Conservation (phyloP, 805 yeast genomes). For the Saturnispora gosingensis region DNA sequence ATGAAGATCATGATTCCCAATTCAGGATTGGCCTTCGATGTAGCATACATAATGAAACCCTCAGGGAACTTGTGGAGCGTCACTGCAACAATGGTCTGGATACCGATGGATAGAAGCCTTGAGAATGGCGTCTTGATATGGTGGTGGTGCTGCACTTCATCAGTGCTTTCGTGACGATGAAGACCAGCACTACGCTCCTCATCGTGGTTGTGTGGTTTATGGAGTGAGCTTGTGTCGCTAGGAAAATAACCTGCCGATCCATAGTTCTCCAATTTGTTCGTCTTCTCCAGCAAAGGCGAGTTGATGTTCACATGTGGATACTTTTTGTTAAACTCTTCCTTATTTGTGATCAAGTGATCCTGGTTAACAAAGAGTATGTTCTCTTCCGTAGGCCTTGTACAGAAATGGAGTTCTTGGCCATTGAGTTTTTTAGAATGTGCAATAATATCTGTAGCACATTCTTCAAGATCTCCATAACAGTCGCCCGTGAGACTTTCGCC, state of each 20-base stretch:
- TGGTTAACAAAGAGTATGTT: constrained; percentile 25
- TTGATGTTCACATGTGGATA: constrained; percentile 26
- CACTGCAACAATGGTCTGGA: constrained; percentile 84
- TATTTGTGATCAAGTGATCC: constrained; percentile 19
- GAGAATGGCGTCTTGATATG: constrained; percentile 71
- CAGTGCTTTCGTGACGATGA: constrained; percentile 7
- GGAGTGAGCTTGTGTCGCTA: background rate
- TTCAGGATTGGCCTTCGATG: constrained; percentile 55
- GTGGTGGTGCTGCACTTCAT: constrained; percentile 43
- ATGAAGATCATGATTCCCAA: constrained; percentile 76
- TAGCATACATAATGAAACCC: constrained; percentile 82
- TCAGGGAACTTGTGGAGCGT: constrained; percentile 90
- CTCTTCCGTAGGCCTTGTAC: constrained; percentile 28
- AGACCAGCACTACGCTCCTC: background rate
- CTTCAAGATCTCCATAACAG: constrained; percentile 26
- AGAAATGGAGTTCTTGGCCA: constrained; percentile 23
- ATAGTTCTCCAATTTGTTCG: background rate
- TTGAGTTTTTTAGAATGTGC: constrained; percentile 14
- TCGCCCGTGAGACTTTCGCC: constrained; percentile 23
- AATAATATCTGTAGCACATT: constrained; percentile 21
- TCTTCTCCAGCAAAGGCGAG: constrained; percentile 24
- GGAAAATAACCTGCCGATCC: background rate
- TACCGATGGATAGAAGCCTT: constrained; percentile 72
- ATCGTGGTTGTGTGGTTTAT: background rate
- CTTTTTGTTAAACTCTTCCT: constrained; percentile 18